A percentile compares a stretch with the other conserved stretches of the same genome.
These are phyloP conservation scores for Collybia sordida DNA, from an alignment of 768 basidiomycete genomes.

Conservation along the genomic window DNA sequence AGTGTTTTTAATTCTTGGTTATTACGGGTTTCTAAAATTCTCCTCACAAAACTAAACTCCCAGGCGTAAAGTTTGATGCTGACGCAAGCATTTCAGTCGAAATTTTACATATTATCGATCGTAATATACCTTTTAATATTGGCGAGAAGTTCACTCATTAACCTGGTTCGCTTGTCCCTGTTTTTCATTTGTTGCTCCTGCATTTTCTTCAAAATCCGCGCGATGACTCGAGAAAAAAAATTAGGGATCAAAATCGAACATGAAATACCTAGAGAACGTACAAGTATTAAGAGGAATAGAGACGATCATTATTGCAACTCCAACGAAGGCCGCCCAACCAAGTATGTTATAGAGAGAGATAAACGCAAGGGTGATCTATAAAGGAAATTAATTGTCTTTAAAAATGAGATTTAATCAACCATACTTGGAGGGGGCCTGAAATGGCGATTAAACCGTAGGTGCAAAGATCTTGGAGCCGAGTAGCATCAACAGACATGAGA, in stretches of 20 bases:
- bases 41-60: constrained; percentile 88
- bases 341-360: constrained; percentile 86
- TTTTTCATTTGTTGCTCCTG: constrained; percentile 94
- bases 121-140: constrained; percentile 77
- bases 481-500: constrained; percentile 86
- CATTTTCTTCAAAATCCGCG: constrained; percentile 67
- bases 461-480: constrained; percentile 76
- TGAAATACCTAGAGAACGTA: constrained; percentile 17
- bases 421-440: constrained; percentile 86
- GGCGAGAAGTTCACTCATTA: constrained; percentile 92
- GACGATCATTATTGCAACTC: constrained; percentile 85
- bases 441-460: constrained; percentile 82
- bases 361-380: constrained; percentile 83
- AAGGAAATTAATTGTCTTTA: neutral
- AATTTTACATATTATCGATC: neutral
- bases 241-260: neutral
- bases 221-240: constrained; percentile 43
- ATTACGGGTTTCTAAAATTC: constrained; percentile 78
- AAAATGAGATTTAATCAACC: constrained; percentile 28
- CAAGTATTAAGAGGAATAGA: constrained; percentile 74
- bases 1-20: constrained; percentile 81
- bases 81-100: neutral
- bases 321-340: constrained; percentile 90
- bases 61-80: constrained; percentile 93
- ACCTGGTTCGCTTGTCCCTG: constrained; percentile 75